Conservation (phyloP, 2,329 filamentous ascomycete species). For the Rugonectria rugulosa region DNA sequence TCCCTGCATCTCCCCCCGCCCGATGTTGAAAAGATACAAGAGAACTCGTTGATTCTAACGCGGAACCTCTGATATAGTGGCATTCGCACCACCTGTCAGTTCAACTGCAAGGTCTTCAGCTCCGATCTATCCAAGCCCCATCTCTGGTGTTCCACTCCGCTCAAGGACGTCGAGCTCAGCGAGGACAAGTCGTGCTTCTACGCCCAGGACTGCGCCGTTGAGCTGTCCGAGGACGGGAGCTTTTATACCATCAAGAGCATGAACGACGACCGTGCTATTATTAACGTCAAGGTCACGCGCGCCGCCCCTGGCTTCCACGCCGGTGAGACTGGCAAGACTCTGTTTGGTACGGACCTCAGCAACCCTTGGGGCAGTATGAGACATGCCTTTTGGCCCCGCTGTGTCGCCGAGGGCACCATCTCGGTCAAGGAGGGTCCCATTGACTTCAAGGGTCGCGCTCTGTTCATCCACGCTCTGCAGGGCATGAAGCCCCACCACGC, state of each 20-base stretch:
- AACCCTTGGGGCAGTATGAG: conserved; percentile 93
- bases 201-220: conserved; percentile 83
- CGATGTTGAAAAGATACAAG: conserved; percentile 2
- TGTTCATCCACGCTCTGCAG: conserved; percentile 87
- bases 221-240: conserved; percentile 84
- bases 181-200: conserved; percentile 84
- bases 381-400: conserved; percentile 94
- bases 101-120: conserved; percentile 93
- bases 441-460: conserved; percentile 80
- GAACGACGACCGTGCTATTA: conserved; percentile 79
- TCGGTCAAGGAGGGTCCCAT: conserved; percentile 82
- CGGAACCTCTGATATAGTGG: conserved; percentile 66
- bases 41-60: conserved; percentile 20
- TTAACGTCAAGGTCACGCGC: conserved; percentile 85
- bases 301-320: conserved; percentile 81
- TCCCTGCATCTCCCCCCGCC: not conserved
- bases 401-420: conserved; percentile 81
- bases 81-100: conserved; percentile 88
- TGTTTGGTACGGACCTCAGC: conserved; percentile 84
- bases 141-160: conserved; percentile 83
- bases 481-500: conserved; percentile 99
- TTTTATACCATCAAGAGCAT: conserved; percentile 90
- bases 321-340: conserved; percentile 83
- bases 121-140: conserved; percentile 74
- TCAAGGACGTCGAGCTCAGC: conserved; percentile 83